A percentile compares a stretch with the other conserved stretches of the same genome.
These are phyloP conservation scores for Polygonum aviculare DNA, from an alignment of 148 eudicot species.

Conservation along the genomic window DNA sequence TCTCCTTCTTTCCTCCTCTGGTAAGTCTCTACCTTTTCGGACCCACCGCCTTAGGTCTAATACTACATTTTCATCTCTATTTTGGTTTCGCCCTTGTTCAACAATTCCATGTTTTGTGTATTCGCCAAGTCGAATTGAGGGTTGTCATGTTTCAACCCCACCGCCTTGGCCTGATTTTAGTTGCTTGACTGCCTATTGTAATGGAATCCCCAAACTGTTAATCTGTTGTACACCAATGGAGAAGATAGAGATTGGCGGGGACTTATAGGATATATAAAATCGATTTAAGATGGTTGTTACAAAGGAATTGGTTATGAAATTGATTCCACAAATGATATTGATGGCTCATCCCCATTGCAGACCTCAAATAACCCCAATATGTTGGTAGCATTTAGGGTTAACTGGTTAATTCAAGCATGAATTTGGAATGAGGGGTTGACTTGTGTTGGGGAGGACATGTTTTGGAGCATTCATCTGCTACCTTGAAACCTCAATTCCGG, in stretches of 20 bases:
- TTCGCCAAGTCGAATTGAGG: neutral
- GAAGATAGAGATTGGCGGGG: neutral
- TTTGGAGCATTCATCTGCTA: too few relatives aligned
- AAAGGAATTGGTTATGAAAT: neutral
- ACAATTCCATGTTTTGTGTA: neutral
- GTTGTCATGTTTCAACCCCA: neutral
- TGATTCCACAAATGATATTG: too few relatives aligned
- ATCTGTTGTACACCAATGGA: neutral
- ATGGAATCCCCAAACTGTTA: neutral
- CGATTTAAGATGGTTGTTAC: neutral
- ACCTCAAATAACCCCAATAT: neutral
- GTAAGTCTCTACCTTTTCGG: neutral
- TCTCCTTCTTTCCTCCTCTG: conserved; percentile 34
- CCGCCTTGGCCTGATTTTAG: neutral
- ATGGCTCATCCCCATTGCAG: neutral
- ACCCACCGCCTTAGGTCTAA: neutral
- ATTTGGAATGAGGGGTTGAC: too few relatives aligned
- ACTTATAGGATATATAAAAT: too few relatives aligned
- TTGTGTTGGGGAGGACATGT: too few relatives aligned
- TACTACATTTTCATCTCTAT: neutral
- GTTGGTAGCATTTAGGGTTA: neutral
- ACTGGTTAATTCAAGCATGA: too few relatives aligned
- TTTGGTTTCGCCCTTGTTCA: neutral
- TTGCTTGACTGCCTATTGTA: neutral
- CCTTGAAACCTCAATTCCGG: too few relatives aligned